These are phyloP conservation scores for Jaltomata sinuosa DNA, from an alignment of 257 asterid species.

Conservation along the genomic window DNA sequence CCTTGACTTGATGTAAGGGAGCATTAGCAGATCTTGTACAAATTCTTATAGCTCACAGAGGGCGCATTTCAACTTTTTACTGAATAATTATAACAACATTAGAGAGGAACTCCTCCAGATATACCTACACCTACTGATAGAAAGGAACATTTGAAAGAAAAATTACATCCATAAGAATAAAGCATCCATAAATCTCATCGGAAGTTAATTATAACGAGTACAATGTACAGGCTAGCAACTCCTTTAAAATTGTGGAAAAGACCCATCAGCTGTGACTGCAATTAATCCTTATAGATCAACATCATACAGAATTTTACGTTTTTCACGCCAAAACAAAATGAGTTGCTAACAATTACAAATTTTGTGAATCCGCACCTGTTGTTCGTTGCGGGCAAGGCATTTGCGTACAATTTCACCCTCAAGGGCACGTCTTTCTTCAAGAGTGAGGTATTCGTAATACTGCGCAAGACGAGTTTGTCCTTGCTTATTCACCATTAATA, in stretches of 20 bases:
- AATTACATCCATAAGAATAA: no score
- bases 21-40: background rate
- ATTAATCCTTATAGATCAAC: no score
- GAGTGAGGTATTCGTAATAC: slow-evolving; percentile 80
- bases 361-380: background rate
- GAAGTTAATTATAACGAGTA: no score
- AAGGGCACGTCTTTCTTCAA: slow-evolving; percentile 94
- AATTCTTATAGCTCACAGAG: background rate
- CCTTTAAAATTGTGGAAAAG: no score
- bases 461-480: slow-evolving; percentile 98
- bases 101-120: background rate
- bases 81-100: background rate
- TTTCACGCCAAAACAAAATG: no score
- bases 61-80: no score
- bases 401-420: slow-evolving; percentile 99
- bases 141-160: background rate
- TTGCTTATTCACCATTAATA: slow-evolving; percentile 96
- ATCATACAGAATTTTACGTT: no score
- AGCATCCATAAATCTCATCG: no score
- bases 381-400: slow-evolving; percentile 69
- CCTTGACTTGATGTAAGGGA: background rate
- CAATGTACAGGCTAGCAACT: no score
- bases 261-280: background rate
- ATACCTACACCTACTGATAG: background rate
- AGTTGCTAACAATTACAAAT: no score